Base-by-base conservation (phyloP, 352 stramenopile species). In the Globisporangium cylindrosporum region DNA sequence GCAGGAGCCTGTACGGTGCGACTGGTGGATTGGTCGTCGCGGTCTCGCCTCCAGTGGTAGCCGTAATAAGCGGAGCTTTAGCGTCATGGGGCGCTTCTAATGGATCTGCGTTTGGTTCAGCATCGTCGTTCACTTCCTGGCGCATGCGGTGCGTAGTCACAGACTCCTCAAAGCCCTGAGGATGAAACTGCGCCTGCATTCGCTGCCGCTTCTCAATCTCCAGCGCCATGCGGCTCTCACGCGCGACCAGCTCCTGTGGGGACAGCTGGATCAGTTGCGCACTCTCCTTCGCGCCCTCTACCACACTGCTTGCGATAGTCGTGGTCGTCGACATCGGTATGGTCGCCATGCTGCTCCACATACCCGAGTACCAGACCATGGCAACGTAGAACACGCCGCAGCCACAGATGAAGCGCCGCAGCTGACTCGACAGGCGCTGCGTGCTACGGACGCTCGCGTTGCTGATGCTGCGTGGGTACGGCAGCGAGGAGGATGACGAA, bases 371-470 rank as follows among this genome's bases (percentile, higher is more conserved):
- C 71, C 71, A 77, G 10, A 77, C 54, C 36, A 72, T 43, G 10
- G 55, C 55, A 12, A 74, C 49, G 54, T 77, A 77, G 32, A 77
- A 61, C 20, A 73, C n/a, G 6, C 59, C 71, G 25, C 68, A 74
- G n/a, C 71, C 68, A 25, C 53, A 67, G n/a, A 77, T 64, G 20
- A 77, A 53, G 54, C 48, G 53, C 27, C 68, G 64, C 24, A 77
- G 49, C 25, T 59, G 49, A 4, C 24, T 51, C 27, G 60, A 32
- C 27, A 77, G 60, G 41, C 59, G 51, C 20, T 46, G 49, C 38
- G 57, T 18, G 9, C 65, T 24, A 7, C 8, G 18, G 12, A 34
- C 24, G 29, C 57, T 34, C 12, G 32, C 27, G 38, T n/a, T 56
- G 15, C 43, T 57, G 1, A n/a, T 67, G 24, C 27, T 57, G 10